Conservation (phyloP, 192 early-diverging fungal genomes). For the Rhizophlyctis rosea region DNA sequence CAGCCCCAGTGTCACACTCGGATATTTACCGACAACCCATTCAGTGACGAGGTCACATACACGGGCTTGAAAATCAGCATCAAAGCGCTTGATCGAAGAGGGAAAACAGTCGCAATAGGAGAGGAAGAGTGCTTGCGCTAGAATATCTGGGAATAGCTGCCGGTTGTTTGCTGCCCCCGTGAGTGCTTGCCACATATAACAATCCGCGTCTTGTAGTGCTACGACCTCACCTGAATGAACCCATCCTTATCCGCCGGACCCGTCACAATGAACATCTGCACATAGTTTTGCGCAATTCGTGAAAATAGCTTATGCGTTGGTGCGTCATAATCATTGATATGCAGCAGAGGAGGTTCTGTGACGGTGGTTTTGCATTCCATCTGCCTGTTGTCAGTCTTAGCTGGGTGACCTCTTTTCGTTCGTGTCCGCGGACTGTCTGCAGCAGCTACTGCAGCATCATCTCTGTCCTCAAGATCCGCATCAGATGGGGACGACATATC, state of each 20-base stretch:
- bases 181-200: background rate
- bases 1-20: no score
- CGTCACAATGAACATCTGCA: constrained; percentile 7
- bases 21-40: constrained; percentile 20
- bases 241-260: constrained; percentile 7
- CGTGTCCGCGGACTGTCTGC: background rate
- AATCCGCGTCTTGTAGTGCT: no score
- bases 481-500: no score
- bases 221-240: constrained; percentile 13
- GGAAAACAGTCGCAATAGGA: constrained; percentile 27
- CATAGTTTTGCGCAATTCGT: constrained; percentile 24
- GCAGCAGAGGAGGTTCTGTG: no score
- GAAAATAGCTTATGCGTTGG: constrained; percentile 22
- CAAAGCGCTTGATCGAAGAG: constrained; percentile 13
- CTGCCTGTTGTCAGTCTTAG: no score
- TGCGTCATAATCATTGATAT: no score
- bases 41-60: constrained; percentile 26
- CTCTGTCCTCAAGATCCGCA: no score
- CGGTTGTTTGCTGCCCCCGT: background rate
- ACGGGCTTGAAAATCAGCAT: constrained; percentile 9
- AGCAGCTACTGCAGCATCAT: no score
- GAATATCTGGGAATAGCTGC: constrained; percentile 16
- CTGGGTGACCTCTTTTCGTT: no score
- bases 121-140: constrained; percentile 4
- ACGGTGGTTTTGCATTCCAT: constrained; percentile 5